These are phyloP conservation scores for Penicillium bialowiezense DNA, from an alignment of 495 filamentous ascomycete species.

Conservation along the genomic window DNA sequence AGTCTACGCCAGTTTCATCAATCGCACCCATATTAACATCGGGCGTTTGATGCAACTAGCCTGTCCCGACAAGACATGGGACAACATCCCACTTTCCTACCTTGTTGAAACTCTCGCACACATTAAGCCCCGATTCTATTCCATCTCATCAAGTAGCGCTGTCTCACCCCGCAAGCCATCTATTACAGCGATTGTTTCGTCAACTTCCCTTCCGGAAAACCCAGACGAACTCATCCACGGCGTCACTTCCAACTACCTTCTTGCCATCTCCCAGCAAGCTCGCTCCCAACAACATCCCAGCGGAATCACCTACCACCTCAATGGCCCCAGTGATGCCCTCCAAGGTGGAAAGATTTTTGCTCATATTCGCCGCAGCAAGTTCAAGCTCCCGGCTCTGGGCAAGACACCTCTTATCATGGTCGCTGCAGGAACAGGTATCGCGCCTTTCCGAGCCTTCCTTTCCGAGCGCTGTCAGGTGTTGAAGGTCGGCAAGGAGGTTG, in stretches of 20 bases:
- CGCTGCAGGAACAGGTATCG: slow-evolving; percentile 47
- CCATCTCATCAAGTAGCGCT: slow-evolving; percentile 51
- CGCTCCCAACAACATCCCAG: slow-evolving; percentile 24
- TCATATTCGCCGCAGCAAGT: slow-evolving; percentile 44
- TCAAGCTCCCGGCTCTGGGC: slow-evolving; percentile 38
- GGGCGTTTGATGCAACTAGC: slow-evolving; percentile 35
- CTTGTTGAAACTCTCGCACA: slow-evolving; percentile 42
- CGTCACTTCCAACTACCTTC: slow-evolving; percentile 48
- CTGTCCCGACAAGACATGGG: slow-evolving; percentile 30
- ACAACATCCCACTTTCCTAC: slow-evolving; percentile 39
- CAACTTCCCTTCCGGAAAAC: slow-evolving; percentile 22
- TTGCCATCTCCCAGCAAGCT: slow-evolving; percentile 26
- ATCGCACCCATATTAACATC: slow-evolving; percentile 38
- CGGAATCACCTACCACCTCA: slow-evolving; percentile 33
- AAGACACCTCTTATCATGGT: slow-evolving; percentile 43
- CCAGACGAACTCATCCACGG: slow-evolving; percentile 34
- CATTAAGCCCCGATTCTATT: slow-evolving; percentile 51
- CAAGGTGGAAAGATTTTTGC: slow-evolving; percentile 33
- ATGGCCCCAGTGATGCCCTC: slow-evolving; percentile 26
- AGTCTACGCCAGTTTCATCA: slow-evolving; percentile 30
- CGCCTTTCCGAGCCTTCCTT: slow-evolving; percentile 48
- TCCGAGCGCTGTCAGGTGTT: slow-evolving; percentile 38
- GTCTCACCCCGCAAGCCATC: slow-evolving; percentile 39
- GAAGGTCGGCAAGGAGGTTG: slow-evolving; percentile 37
- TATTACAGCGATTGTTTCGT: slow-evolving; percentile 43